Base-by-base conservation (phyloP, 495 filamentous ascomycete genomes). In the Staphylotrichum tortipilum region DNA sequence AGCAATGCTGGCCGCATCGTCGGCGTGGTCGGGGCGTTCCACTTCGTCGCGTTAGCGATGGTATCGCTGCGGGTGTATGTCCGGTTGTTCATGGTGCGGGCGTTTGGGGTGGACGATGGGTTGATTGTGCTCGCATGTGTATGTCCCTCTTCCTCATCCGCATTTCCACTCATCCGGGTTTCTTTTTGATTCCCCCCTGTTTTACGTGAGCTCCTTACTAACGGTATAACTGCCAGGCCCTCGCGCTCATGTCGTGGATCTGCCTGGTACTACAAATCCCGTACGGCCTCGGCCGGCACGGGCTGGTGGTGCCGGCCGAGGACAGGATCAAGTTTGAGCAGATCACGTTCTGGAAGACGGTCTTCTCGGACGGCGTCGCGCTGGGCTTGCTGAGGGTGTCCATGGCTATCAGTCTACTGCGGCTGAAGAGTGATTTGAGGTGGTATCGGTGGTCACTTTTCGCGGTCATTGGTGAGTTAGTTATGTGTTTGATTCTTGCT, bases 381-480 rank as follows among this genome's bases (percentile, higher is more conserved):
- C 60, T 73, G 36, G 61, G 63, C 15, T 49, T 70, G 17, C 58
- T 71, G 36, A 71, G 72, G 50, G 53, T 71, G 37, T 70, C 70
- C 5, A 64, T 72, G 38, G 64, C 61, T 18, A 34, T 61, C 22
- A 50, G 49, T n/a, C 52, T 61, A 14, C 29, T 58, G 8, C 47
- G 58, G 9, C 49, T 61, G 3, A 55, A 42, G 9, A 47, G 15
- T 31, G 42, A 46, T 24, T 15, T 47, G 7, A 50, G 34, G 37
- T 47, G 44, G 54, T 66, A 50, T 44, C 41, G 30, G 2, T 50
- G 18, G 43, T 50, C 45, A 21, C 52, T 60, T 41, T 59, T 43
- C 26, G 58, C 39, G 31, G 52, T 37, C 40, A 63, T 54, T 43
- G 52, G 40, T 44, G 53, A 28, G 26, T 28, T 8, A n/a, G 41